These are phyloP conservation scores for Debaryomyces subglobosus DNA, from an alignment of 1,139 yeast genomes.

Conservation along the genomic window DNA sequence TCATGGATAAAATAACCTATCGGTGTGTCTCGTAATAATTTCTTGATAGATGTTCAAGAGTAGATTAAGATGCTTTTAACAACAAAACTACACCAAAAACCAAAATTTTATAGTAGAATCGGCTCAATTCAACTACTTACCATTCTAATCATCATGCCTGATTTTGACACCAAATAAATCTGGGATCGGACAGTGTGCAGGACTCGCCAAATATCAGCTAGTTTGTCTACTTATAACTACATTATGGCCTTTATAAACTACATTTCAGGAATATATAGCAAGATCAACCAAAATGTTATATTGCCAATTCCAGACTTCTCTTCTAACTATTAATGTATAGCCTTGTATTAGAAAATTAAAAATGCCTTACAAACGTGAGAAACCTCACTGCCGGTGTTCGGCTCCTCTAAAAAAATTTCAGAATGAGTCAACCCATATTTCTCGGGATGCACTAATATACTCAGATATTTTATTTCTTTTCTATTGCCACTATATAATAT, in stretches of 20 bases:
- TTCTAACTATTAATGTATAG: not conserved
- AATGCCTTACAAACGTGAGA: not conserved
- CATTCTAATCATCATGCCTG: not conserved
- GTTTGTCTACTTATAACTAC: not conserved
- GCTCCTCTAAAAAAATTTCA: constrained; percentile 4
- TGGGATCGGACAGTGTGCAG: not conserved
- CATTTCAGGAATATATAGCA: not conserved
- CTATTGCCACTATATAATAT: constrained; percentile 6
- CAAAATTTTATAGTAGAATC: not conserved
- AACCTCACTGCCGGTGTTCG: constrained; percentile 1
- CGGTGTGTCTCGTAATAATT: not conserved
- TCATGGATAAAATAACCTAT: not conserved
- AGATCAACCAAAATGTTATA: not conserved
- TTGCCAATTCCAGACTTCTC: not conserved
- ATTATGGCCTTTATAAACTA: not conserved
- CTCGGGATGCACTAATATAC: not conserved
- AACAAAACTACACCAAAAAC: not conserved
- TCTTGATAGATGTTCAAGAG: not conserved
- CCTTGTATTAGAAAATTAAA: not conserved
- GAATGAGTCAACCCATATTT: constrained; percentile 4
- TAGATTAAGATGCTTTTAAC: not conserved
- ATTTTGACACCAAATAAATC: not conserved
- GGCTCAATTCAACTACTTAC: not conserved
- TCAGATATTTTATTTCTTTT: not conserved
- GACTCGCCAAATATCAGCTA: not conserved